Conservation (phyloP, 2,329 filamentous ascomycete species). For the Fusarium compactum region DNA sequence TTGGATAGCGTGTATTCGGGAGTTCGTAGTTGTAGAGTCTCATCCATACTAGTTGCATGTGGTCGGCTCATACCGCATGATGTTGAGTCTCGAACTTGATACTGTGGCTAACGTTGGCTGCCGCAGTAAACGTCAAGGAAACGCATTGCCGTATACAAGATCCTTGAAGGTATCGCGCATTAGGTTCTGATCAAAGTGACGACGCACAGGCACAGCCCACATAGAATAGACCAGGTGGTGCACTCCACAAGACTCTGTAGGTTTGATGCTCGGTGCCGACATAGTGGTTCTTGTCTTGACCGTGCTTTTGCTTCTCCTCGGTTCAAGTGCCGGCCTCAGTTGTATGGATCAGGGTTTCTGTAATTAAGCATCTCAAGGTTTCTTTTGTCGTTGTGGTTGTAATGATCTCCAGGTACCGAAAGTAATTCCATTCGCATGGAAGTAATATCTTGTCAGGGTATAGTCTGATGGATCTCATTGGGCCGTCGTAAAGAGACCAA, state of each 20-base stretch:
- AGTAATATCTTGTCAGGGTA: constrained; percentile 12
- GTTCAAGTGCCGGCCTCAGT: constrained; percentile 6
- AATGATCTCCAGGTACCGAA: constrained; percentile 17
- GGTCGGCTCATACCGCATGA: constrained; percentile 13
- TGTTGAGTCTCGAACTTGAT: constrained; percentile 4
- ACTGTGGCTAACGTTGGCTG: neutral
- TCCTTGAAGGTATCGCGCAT: constrained; percentile 19
- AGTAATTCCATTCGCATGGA: constrained; percentile 4
- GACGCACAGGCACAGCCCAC: constrained; percentile 23
- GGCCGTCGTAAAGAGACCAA: constrained; percentile 14
- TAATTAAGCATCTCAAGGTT: constrained; percentile 5
- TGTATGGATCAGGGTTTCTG: constrained; percentile 7
- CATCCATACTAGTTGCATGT: constrained; percentile 10
- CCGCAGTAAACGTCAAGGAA: neutral
- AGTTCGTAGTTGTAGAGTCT: constrained; percentile 9
- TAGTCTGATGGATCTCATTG: constrained; percentile 18
- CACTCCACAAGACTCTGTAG: constrained; percentile 26
- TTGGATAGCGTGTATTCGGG: constrained; percentile 6
- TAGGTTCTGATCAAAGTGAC: constrained; percentile 35
- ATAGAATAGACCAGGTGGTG: neutral
- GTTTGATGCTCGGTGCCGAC: constrained; percentile 2
- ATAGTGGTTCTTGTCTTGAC: constrained; percentile 8
- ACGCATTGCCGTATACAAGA: constrained; percentile 8
- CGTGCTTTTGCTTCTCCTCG: neutral
- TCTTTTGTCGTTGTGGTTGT: neutral